Evolutionary conservation across 129 eudicot species (phyloP).

Genomic region (Helianthus tuberosus): DNA sequence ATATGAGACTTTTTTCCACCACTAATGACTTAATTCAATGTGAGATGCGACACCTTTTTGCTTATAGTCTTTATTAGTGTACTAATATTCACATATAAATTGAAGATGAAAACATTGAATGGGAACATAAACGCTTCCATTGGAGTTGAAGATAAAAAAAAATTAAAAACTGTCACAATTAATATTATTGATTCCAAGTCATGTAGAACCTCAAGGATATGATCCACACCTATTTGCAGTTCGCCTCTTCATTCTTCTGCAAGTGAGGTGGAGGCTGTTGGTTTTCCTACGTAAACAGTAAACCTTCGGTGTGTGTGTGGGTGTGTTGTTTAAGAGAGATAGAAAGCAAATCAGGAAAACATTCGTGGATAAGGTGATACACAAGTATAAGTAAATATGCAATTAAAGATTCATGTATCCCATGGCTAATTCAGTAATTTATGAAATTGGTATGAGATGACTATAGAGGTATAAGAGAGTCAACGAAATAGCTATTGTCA

Average conservation of each 20-base stretch:
- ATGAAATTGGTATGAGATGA: not conserved
- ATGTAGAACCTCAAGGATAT: not conserved
- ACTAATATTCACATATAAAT: too few species aligned
- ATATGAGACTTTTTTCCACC: too few species aligned
- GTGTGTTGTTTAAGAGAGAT: not conserved
- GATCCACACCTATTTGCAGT: not conserved
- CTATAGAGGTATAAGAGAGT: not conserved
- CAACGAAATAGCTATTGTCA: not conserved
- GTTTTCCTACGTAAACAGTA: not conserved
- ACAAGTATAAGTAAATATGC: not conserved
- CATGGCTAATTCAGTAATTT: not conserved
- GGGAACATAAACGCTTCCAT: not conserved
- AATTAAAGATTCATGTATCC: not conserved
- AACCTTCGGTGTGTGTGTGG: not conserved
- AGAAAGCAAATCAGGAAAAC: not conserved
- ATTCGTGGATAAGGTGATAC: not conserved
- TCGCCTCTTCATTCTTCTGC: too few species aligned
- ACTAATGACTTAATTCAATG: too few species aligned
- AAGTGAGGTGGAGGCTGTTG: too few species aligned
- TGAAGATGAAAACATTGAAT: not conserved
- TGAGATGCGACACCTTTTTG: too few species aligned
- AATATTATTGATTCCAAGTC: not conserved
- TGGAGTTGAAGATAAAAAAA: not conserved
- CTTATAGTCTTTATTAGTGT: too few species aligned
- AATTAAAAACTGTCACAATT: not conserved